Conservation (phyloP, 2,329 filamentous ascomycete species). For the Mollisia scopiformis region DNA sequence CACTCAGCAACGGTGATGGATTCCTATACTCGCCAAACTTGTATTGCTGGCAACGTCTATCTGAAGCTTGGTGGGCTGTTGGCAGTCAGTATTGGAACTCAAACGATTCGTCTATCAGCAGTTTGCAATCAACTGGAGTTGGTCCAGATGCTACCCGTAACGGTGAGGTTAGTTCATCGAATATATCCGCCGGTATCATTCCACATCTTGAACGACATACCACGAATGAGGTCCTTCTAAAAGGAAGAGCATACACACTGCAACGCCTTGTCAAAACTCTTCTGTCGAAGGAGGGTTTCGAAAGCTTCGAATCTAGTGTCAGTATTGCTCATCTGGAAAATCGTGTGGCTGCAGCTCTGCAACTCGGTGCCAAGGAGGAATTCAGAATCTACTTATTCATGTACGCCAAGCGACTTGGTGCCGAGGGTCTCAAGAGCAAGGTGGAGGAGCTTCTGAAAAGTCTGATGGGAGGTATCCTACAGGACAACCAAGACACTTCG, state of each 20-base stretch:
- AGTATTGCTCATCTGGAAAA: conserved; percentile 96
- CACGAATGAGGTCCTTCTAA: conserved; percentile 87
- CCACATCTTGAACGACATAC: conserved; percentile 93
- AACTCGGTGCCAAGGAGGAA: conserved; percentile 85
- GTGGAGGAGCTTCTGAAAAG: conserved; percentile 89
- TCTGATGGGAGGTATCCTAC: conserved; percentile 72
- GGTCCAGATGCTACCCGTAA: conserved; percentile 55
- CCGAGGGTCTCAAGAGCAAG: conserved; percentile 84
- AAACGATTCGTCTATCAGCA: conserved; percentile 85
- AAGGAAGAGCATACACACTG: conserved; percentile 87
- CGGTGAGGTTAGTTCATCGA: conserved; percentile 53
- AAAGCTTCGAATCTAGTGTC: conserved; percentile 87
- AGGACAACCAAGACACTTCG: conserved; percentile 52
- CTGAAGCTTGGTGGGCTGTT: conserved; percentile 97
- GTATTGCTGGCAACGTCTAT: conserved; percentile 93
- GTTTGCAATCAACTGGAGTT: conserved; percentile 72
- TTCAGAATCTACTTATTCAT: conserved; percentile 95
- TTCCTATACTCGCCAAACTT: conserved; percentile 86
- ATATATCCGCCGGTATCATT: conserved; percentile 87
- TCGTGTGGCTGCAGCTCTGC: conserved; percentile 84
- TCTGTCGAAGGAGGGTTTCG: conserved; percentile 86
- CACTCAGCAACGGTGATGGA: conserved; percentile 91
- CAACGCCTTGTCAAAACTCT: conserved; percentile 90
- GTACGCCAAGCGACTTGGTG: conserved; percentile 95
- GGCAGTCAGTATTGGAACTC: conserved; percentile 99